Base-by-base conservation (phyloP, 2,329 filamentous ascomycete genomes). In the Xylaria multiplex region DNA sequence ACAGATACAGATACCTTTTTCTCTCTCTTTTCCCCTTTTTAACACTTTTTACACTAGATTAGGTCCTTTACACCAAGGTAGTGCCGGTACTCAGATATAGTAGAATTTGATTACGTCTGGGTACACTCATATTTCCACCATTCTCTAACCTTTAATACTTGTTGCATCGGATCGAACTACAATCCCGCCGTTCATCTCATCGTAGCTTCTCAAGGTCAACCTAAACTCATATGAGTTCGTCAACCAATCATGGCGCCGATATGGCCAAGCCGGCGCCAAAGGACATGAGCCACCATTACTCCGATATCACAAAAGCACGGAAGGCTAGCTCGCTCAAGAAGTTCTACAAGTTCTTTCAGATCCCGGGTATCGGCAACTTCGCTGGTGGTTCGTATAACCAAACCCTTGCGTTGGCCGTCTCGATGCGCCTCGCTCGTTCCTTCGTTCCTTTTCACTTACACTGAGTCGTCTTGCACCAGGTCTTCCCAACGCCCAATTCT, bases 261-360 rank as follows among this genome's bases (percentile, higher is more conserved):
- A 58, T 58, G 68, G 74, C 73, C 54, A 79, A 76, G 74, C 79
- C 78, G 32, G 69, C 73, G 64, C 93, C 94, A 6, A 81, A 88
- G 71, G 91, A 97, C 77, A 83, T 97, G 67, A 91, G 89, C 71
- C 92, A 97, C 77, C 90, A 94, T 76, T 90, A 90, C 72, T 94
- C 92, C 0, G 83, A 87, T 64, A 84, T 88, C 50, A 91, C 93
- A 54, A 89, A 85, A 74, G 85, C 86, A 53, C 86, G 93, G 8
- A 72, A 82, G 6, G 82, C 86, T 6, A 96, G 89, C 75, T 82
- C 82, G 49, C 85, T 97, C 77, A 97, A 97, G 82, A 76, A 85
- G 43, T 93, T 94, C 78, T 97, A 97, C 83, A 93, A 93, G 79
- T 97, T 92, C 80, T 96, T 96, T 73, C 69, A 77, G 70, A 87